Conservation (phyloP, 2,329 filamentous ascomycete genomes). For the Malbranchea cinnamomea region DNA sequence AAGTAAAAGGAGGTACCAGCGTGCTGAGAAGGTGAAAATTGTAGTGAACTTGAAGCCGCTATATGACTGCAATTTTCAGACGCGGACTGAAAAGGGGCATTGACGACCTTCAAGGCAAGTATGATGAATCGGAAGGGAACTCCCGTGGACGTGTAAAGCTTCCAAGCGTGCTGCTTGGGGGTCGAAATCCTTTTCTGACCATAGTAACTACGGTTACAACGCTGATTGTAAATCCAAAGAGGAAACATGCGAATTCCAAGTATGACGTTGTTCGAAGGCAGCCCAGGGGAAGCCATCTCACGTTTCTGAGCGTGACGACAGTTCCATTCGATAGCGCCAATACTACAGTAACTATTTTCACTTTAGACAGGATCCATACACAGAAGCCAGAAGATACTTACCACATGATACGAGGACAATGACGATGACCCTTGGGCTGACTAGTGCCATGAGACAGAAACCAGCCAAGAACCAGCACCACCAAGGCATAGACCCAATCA, state of each 20-base stretch:
- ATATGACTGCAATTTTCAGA: too few species aligned
- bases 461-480: conserved; percentile 6
- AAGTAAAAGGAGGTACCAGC: too few species aligned
- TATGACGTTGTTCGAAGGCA: background rate
- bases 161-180: too few species aligned
- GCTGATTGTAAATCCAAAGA: conserved; percentile 3
- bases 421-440: conserved; percentile 3
- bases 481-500: conserved; percentile 6
- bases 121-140: too few species aligned
- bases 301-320: background rate
- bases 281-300: background rate
- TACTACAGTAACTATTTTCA: conserved; percentile 1
- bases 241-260: background rate
- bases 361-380: too few species aligned
- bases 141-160: too few species aligned
- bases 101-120: too few species aligned
- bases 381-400: too few species aligned
- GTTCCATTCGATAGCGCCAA: background rate
- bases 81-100: too few species aligned
- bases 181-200: conserved; percentile 1
- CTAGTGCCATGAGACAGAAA: conserved; percentile 5
- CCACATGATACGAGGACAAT: conserved; percentile 2
- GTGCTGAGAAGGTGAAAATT: too few species aligned
- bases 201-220: conserved; percentile 1
- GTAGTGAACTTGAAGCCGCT: too few species aligned